Base-by-base conservation (phyloP, 257 asterid genomes). In the Nicotiana otophora region DNA sequence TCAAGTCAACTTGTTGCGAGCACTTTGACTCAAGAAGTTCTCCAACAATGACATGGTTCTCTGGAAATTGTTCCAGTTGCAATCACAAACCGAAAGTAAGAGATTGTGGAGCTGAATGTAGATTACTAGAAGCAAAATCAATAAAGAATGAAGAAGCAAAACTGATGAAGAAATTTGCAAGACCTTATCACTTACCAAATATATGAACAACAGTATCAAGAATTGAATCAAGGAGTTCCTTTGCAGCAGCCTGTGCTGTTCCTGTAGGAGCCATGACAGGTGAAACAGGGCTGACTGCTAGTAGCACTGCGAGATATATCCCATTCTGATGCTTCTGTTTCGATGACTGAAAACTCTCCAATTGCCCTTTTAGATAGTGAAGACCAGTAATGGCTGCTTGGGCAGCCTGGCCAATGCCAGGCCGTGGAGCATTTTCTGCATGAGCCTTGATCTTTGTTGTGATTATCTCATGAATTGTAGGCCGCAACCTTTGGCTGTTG, bases 11-110 rank as follows among this genome's bases (percentile, higher is more conserved):
- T 90, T 94, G 97, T 79, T 93, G 99, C n/a, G 93, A 87, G 74
- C 97, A 89, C 89, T 96, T 96, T 83, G 94, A 89, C 88, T 96
- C 98, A 57, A 96, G 98, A 84, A 96, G 94, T 81, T 96, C 98
- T 85, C 99, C 99, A 80, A 93, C 98, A 87, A 94, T 90, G 81
- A 96, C 97, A 92, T 96, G 99, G 90, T 96, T 96, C 91, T 96
- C 99, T 94, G 91, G 69, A 91, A 82, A 82, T 83, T 57, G 76
- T 67, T 65, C 77, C 82, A 80, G 69, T 54, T 84, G 81, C 58
- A 86, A 51, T 82, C 53, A 74, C 36, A 33, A 77, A 67, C 72
- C 60, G 26, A 58, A 80, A 62, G 39, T 34, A 58, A 36, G 33
- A 80, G 69, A 80, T 80, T 80, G 46, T 60, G 12, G 58, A 80